Percentiles rank a stretch among this genome's conserved stretches.
Evolutionary conservation across 2,329 filamentous ascomycete genomes (phyloP).

Genomic region (Aspergillus cejpii): DNA sequence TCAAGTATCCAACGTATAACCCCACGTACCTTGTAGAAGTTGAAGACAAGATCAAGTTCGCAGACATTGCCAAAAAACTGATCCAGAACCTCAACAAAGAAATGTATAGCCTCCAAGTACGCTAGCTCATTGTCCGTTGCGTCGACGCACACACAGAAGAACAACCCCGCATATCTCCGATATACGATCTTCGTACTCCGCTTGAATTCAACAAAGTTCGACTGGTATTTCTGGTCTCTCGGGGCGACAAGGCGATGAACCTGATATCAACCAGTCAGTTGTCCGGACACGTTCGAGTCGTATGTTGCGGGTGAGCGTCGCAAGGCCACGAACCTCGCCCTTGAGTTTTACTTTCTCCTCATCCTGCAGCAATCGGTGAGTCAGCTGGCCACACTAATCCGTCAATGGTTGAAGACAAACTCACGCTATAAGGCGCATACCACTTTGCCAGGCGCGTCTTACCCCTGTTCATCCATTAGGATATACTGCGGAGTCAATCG

Average conservation of each 20-base stretch:
- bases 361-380: constrained; percentile 50
- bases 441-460: constrained; percentile 98
- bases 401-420: constrained; percentile 18
- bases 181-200: constrained; percentile 84
- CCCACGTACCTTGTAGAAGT: constrained; percentile 58
- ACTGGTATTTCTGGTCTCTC: constrained; percentile 98
- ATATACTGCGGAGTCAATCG: neutral
- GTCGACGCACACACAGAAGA: constrained; percentile 99
- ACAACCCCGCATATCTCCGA: constrained; percentile 91
- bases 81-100: constrained; percentile 98
- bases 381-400: neutral
- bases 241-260: constrained; percentile 96
- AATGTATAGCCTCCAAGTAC: constrained; percentile 95
- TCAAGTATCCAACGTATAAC: neutral
- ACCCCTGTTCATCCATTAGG: constrained; percentile 56
- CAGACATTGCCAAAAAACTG: constrained; percentile 99
- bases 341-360: constrained; percentile 99
- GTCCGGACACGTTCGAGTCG: constrained; percentile 1
- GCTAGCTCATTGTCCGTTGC: constrained; percentile 98
- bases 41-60: constrained; percentile 82
- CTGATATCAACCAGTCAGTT: constrained; percentile 38
- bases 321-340: constrained; percentile 63
- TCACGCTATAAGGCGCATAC: constrained; percentile 89
- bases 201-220: constrained; percentile 89
- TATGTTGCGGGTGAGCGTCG: neutral